Evolutionary conservation across 2,329 filamentous ascomycete species (phyloP).

Genomic region (Colletotrichum sp.): DNA sequence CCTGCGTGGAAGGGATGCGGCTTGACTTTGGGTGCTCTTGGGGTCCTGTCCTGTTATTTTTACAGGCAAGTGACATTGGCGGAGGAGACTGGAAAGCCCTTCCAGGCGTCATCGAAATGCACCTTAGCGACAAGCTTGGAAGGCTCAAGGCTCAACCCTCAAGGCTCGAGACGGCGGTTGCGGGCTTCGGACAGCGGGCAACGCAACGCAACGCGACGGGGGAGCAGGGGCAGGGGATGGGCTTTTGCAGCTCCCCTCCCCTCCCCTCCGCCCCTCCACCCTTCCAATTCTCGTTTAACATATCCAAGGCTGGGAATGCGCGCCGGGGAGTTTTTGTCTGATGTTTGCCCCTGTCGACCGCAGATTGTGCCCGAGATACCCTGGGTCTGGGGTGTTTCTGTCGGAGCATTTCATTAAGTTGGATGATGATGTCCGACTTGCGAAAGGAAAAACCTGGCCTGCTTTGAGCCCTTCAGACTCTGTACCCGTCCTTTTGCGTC

Average conservation of each 20-base stretch:
- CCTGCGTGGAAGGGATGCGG: not conserved
- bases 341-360: constrained; percentile 6
- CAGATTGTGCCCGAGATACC: constrained; percentile 13
- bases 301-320: not conserved
- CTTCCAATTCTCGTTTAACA: not conserved
- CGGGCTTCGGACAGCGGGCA: not conserved
- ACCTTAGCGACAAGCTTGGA: not conserved
- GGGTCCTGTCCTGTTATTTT: not conserved
- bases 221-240: not conserved
- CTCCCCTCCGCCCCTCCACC: not conserved
- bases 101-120: not conserved
- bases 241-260: not conserved
- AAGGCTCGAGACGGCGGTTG: not conserved
- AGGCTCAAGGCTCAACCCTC: not conserved
- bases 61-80: not conserved
- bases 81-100: not conserved
- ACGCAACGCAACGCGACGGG: not conserved
- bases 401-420: constrained; percentile 20
- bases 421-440: constrained; percentile 12
- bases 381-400: constrained; percentile 16
- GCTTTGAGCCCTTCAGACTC: not conserved
- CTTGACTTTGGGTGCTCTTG: not conserved
- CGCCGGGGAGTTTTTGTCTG: constrained; percentile 16
- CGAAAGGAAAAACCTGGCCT: not conserved
- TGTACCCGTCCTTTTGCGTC: not conserved